phyloP scores from a whole-genome alignment of 768 basidiomycete species.

The Naematelia encephala region DNA sequence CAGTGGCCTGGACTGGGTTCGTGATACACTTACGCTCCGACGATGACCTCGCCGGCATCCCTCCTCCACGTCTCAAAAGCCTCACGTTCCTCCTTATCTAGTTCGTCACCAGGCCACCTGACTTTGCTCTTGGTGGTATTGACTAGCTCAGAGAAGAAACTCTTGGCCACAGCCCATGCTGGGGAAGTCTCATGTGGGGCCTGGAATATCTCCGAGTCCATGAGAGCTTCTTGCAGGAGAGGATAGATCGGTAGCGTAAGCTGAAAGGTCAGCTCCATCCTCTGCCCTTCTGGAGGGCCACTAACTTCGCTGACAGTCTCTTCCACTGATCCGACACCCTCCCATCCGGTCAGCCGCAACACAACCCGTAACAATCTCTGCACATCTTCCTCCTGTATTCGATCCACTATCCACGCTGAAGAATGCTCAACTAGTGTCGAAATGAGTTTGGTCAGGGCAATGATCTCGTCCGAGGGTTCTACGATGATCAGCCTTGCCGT shows the following conservation, averaged over 20 bases:
- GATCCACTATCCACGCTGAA: slow-evolving; percentile 66
- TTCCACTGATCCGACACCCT: slow-evolving; percentile 74
- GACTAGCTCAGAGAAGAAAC: slow-evolving; percentile 76
- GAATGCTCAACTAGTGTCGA: slow-evolving; percentile 83
- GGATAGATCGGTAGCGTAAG: slow-evolving; percentile 82
- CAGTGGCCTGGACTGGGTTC: too few relatives aligned
- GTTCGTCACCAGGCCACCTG: slow-evolving; percentile 59
- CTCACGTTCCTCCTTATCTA: slow-evolving; percentile 43
- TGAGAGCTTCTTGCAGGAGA: slow-evolving; percentile 73
- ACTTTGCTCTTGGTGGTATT: slow-evolving; percentile 68
- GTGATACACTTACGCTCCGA: slow-evolving; percentile 41
- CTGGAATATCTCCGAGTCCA: slow-evolving; percentile 43
- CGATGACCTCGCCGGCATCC: slow-evolving; percentile 50
- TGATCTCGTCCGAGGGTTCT: slow-evolving; percentile 53
- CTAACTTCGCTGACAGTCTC: slow-evolving; percentile 76
- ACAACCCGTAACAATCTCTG: slow-evolving; percentile 71
- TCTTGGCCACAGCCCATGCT: slow-evolving; percentile 58
- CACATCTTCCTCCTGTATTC: slow-evolving; percentile 59
- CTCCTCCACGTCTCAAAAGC: slow-evolving; percentile 45
- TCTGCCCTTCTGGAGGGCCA: background rate
- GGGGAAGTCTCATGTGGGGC: slow-evolving; percentile 38
- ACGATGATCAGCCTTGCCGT: slow-evolving; percentile 49
- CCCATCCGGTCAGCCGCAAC: slow-evolving; percentile 67
- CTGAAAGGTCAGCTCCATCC: slow-evolving; percentile 51
- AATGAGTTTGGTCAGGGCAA: slow-evolving; percentile 75